Conservation (phyloP, 176 grass and related monocot genomes). For the Stipa capillata region DNA sequence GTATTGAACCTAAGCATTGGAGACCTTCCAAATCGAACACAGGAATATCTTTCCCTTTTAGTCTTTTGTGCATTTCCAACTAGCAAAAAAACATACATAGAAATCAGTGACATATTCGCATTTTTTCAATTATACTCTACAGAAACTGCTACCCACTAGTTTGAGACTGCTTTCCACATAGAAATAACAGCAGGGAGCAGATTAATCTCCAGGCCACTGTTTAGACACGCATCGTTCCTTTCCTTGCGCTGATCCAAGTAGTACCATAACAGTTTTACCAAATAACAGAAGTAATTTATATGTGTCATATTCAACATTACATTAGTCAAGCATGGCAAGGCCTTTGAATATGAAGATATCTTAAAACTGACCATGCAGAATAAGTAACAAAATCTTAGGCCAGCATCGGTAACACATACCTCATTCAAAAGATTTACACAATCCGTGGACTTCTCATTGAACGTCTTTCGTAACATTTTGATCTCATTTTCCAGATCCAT, state of each 20-base stretch:
- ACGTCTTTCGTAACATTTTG: constrained; percentile 45
- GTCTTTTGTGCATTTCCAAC: constrained; percentile 48
- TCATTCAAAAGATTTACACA: constrained; percentile 81
- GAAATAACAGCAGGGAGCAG: neutral
- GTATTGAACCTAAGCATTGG: constrained; percentile 71
- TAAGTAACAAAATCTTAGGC: neutral
- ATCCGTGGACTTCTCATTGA: constrained; percentile 47
- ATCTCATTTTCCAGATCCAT: constrained; percentile 94
- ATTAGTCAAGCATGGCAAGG: neutral
- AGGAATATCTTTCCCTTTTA: constrained; percentile 22
- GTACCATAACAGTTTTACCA: neutral
- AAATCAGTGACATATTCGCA: neutral
- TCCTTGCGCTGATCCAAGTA: neutral
- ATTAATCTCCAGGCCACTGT: neutral
- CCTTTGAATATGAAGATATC: neutral
- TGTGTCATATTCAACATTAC: neutral
- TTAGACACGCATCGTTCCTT: neutral
- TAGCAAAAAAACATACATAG: constrained; percentile 17
- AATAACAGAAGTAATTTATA: neutral
- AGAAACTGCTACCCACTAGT: neutral
- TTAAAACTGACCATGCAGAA: neutral
- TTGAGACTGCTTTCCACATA: neutral
- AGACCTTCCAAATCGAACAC: constrained; percentile 63
- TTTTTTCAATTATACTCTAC: neutral
- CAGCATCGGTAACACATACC: constrained; percentile 31